Evolutionary conservation across 352 stramenopile species (phyloP).

Genomic region (Phytopythium sindhum): DNA sequence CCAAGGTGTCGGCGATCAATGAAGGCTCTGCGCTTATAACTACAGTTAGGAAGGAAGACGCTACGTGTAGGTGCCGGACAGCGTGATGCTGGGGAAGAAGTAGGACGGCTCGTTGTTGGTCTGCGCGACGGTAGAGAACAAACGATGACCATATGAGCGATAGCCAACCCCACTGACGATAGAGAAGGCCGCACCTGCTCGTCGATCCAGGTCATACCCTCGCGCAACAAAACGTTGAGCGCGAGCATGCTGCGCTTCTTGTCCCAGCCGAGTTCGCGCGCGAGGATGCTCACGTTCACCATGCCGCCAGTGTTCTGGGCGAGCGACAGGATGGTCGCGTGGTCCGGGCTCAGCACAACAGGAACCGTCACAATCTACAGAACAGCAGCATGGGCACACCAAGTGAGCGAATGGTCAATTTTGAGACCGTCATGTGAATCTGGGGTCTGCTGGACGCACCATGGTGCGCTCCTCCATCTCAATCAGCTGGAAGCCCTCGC

Average conservation of each 20-base stretch:
- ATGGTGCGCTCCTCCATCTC: slow-evolving; percentile 91
- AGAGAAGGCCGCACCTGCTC: slow-evolving; percentile 52
- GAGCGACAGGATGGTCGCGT: slow-evolving; percentile 90
- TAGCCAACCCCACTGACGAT: neutral
- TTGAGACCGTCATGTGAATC: neutral
- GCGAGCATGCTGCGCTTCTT: slow-evolving; percentile 90
- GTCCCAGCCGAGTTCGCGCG: slow-evolving; percentile 83
- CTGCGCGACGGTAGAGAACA: slow-evolving; percentile 20
- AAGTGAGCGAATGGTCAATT: neutral
- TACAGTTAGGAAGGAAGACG: neutral
- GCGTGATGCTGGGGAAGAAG: slow-evolving; percentile 85
- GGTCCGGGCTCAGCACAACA: slow-evolving; percentile 93
- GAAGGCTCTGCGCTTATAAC: neutral
- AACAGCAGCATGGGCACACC: too few species aligned
- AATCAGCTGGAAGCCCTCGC: slow-evolving; percentile 93
- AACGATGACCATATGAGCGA: slow-evolving; percentile 6
- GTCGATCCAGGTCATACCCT: slow-evolving; percentile 97
- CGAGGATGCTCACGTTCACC: slow-evolving; percentile 86
- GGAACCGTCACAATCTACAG: slow-evolving; percentile 92
- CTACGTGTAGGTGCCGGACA: slow-evolving; percentile 75
- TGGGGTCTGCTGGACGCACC: slow-evolving; percentile 28
- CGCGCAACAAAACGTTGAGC: slow-evolving; percentile 88
- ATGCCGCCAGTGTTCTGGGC: slow-evolving; percentile 87
- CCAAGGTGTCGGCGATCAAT: neutral
- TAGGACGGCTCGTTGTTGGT: slow-evolving; percentile 63